Percentiles rank a stretch among this genome's conserved stretches.
Evolutionary conservation across 2,329 filamentous ascomycete genomes (phyloP).

Genomic region (Neophaeococcomyces aloes): DNA sequence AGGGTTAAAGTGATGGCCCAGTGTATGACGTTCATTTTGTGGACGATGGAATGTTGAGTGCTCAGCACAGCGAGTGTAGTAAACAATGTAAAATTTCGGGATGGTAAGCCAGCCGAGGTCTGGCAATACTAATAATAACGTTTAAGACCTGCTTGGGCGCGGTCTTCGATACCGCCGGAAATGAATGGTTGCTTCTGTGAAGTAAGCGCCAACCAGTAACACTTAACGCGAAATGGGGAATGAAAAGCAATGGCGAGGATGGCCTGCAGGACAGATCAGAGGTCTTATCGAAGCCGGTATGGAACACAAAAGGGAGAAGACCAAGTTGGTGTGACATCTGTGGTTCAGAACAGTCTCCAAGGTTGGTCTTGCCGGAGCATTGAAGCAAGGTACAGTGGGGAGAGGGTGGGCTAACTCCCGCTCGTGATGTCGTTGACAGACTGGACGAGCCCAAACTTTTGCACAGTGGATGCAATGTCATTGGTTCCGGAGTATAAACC

Average conservation of each 20-base stretch:
- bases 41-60: not conserved
- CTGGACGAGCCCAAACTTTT: not conserved
- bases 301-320: not conserved
- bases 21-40: not conserved
- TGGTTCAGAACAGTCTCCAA: slow-evolving; percentile 2
- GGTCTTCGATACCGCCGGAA: not conserved
- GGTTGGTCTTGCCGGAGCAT: not conserved
- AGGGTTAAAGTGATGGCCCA: not conserved
- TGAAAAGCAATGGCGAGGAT: not conserved
- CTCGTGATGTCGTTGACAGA: not conserved
- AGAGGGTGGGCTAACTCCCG: not conserved
- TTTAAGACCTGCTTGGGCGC: not conserved
- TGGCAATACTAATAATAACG: not conserved
- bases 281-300: not conserved
- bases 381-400: not conserved
- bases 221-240: not conserved
- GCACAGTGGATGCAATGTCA: not conserved
- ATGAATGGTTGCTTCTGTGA: not conserved
- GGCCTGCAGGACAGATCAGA: slow-evolving; percentile 4
- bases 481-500: not conserved
- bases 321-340: not conserved
- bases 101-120: not conserved
- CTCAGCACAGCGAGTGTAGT: not conserved
- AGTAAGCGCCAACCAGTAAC: slow-evolving; percentile 4
- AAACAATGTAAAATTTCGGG: not conserved